These are phyloP conservation scores for Monosporascus sp. DNA, from an alignment of 2,329 filamentous ascomycete species.

Conservation along the genomic window DNA sequence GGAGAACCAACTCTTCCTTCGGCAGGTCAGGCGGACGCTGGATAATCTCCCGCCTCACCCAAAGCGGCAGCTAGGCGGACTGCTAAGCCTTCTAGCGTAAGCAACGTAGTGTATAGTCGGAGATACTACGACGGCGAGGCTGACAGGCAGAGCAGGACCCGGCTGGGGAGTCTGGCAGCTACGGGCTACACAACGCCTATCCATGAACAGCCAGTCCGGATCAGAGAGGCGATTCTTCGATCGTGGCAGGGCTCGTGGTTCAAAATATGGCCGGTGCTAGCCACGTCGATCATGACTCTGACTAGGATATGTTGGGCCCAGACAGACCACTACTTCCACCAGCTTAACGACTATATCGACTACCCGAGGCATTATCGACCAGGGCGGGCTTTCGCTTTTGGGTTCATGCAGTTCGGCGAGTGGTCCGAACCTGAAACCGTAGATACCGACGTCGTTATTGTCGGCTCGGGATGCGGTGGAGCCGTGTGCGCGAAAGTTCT, in stretches of 20 bases:
- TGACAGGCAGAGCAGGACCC: conserved; percentile 42
- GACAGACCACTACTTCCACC: conserved; percentile 48
- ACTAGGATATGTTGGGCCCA: conserved; percentile 51
- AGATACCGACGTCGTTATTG: conserved; percentile 76
- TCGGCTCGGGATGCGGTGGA: conserved; percentile 84
- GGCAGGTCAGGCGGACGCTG: conserved; percentile 41
- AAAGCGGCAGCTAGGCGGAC: conserved; percentile 32
- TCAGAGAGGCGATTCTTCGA: conserved; percentile 58
- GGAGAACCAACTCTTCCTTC: conserved; percentile 47
- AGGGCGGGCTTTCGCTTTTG: conserved; percentile 49
- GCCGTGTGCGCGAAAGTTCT: conserved; percentile 77
- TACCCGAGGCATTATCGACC: conserved; percentile 47
- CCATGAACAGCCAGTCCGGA: conserved; percentile 53
- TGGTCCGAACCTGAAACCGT: conserved; percentile 50
- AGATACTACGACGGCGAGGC: neutral
- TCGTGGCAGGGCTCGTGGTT: conserved; percentile 58
- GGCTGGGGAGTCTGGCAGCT: conserved; percentile 57
- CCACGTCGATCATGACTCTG: conserved; percentile 51
- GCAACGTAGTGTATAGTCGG: conserved; percentile 12
- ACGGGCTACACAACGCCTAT: conserved; percentile 64
- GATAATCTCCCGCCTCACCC: conserved; percentile 27
- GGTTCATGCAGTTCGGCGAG: conserved; percentile 55
- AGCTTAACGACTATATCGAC: conserved; percentile 54
- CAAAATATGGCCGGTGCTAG: conserved; percentile 48
- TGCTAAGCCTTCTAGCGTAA: conserved; percentile 41